Conservation (phyloP, 768 basidiomycete species). For the Rossbeevera mucosa region DNA sequence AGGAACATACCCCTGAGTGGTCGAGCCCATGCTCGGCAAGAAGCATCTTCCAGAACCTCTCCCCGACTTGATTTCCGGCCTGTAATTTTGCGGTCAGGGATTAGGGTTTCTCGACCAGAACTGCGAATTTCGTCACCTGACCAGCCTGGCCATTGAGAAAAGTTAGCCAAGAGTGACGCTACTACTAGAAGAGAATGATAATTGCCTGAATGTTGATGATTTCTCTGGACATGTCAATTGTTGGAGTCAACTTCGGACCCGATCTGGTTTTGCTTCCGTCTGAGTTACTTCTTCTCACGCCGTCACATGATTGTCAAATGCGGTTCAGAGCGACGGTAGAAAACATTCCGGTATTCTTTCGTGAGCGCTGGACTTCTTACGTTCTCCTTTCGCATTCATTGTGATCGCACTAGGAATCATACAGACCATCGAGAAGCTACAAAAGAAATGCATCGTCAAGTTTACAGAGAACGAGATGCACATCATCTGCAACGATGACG, state of each 20-base stretch:
- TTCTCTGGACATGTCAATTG: constrained; percentile 62
- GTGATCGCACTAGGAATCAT: constrained; percentile 52
- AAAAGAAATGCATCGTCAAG: constrained; percentile 80
- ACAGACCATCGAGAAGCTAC: constrained; percentile 77
- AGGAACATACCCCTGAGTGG: constrained; percentile 51
- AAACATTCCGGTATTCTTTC: constrained; percentile 53
- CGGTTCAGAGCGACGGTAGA: constrained; percentile 59
- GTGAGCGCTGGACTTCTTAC: constrained; percentile 29
- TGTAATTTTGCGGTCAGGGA: constrained; percentile 27
- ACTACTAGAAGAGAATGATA: background rate
- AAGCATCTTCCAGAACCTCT: constrained; percentile 86
- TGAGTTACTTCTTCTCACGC: background rate
- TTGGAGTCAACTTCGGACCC: too few relatives aligned
- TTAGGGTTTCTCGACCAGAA: constrained; percentile 6
- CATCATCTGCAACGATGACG: constrained; percentile 78
- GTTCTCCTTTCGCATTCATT: background rate
- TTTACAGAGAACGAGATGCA: constrained; percentile 71
- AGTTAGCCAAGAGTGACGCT: constrained; percentile 1
- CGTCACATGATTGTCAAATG: constrained; percentile 41
- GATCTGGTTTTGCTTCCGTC: too few relatives aligned
- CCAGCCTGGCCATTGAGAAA: constrained; percentile 46
- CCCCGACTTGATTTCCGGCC: constrained; percentile 78
- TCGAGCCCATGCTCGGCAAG: constrained; percentile 83
- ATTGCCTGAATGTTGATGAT: constrained; percentile 77
- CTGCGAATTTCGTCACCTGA: constrained; percentile 44